Base-by-base conservation (phyloP, 805 yeast genomes). In the Vanderwaltozyma yarrowii region DNA sequence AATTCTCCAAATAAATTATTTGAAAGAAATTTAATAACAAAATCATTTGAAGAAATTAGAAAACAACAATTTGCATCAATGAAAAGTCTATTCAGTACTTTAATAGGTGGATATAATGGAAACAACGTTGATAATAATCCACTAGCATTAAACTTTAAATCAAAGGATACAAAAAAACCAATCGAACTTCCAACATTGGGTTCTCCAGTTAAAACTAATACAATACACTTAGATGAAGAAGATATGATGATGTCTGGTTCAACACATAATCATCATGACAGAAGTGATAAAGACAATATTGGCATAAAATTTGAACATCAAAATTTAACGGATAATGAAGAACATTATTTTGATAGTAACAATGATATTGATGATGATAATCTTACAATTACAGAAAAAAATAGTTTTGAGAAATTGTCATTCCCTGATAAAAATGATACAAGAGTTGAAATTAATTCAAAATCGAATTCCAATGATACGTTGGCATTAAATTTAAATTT, bases 211-310 rank as follows among this genome's bases (percentile, higher is more conserved):
- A 27, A 16, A n/a, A 9, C 5, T 12, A 30, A 25, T 11, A 36
- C 37, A 14, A 12, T 24, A 4, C 42, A 35, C 14, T 30, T 50
- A 25, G 60, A 58, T 33, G 60, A 51, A 29, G 63, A 58, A 33
- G 63, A 58, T 37, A 40, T 42, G 32, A 26, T 57, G 38, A 55
- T 55, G 58, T 47, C 58, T 7, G 61, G 61, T 10, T 23, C 13
- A 24, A 17, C 11, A 4, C 5, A 9, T 24, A 24, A 9, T 24
- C 11, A 9, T 24, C 13, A 9, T 21, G 23, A 21, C n/a, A n/a
- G n/a, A n/a, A n/a, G n/a, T n/a, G n/a, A n/a, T n/a, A n/a, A n/a
- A n/a, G n/a, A n/a, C n/a, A n/a, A n/a, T n/a, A n/a, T n/a, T n/a
- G n/a, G n/a, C n/a, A n/a, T n/a, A n/a, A n/a, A n/a, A n/a, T n/a